Conservation (phyloP, 2,329 filamentous ascomycete genomes). For the Exophiala sideris region DNA sequence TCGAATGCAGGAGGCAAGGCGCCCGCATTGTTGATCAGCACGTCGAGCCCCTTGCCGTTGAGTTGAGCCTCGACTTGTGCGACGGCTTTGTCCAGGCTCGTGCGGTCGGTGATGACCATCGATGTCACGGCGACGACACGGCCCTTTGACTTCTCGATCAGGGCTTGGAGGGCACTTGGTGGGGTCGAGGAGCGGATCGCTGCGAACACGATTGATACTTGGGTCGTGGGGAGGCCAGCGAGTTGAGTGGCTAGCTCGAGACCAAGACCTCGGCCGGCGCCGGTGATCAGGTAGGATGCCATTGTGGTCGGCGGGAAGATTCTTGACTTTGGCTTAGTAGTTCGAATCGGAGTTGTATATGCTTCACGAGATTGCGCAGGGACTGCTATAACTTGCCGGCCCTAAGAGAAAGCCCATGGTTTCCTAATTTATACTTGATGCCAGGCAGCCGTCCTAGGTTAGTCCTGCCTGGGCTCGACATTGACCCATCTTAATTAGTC, state of each 20-base stretch:
- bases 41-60: constrained; percentile 42
- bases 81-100: constrained; percentile 37
- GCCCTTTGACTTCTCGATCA: constrained; percentile 35
- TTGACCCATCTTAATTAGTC: no score
- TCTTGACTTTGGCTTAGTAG: neutral
- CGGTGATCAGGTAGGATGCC: constrained; percentile 39
- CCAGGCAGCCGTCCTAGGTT: no score
- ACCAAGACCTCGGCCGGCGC: constrained; percentile 38
- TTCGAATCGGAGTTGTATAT: no score
- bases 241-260: constrained; percentile 35
- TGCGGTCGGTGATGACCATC: constrained; percentile 38
- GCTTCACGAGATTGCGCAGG: no score
- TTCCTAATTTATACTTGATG: no score
- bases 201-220: constrained; percentile 43
- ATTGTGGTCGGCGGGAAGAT: constrained; percentile 24
- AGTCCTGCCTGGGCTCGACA: no score
- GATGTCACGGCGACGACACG: constrained; percentile 36
- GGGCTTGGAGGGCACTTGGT: constrained; percentile 33
- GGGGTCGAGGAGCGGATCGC: constrained; percentile 36
- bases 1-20: constrained; percentile 24
- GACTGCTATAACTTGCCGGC: no score
- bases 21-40: constrained; percentile 48
- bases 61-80: constrained; percentile 34
- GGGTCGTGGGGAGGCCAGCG: constrained; percentile 30
- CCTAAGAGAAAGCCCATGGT: no score